Evolutionary conservation across 352 stramenopile species (phyloP), one percentile per base, ranked within the genome.

Genomic region (Albugo candida): DNA sequence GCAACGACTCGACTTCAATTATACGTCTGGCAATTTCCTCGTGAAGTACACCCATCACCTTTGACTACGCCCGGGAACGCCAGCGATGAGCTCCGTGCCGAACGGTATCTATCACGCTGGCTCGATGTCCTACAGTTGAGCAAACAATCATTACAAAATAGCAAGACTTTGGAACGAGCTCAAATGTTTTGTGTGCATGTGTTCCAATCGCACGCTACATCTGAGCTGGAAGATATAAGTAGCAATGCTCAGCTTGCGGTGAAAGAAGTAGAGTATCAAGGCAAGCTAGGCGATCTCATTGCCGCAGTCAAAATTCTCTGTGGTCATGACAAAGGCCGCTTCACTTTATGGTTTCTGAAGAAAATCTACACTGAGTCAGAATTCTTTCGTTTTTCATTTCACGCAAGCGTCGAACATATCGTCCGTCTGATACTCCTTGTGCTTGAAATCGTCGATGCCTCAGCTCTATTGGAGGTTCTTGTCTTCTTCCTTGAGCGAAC

Each of bases 241-340:
- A 57, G 72, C 39, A 67, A 46, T 31, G 79, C 47, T 45, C 65
- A 43, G 8, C 17, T 24, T 43, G 38, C 8, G 8, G 52, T 76
- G 54, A 78, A 73, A 27, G 76, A 88, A 53, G 66, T 84, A 12
- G 76, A 88, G 18, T 88, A 88, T 40, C 76, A 85, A 50, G 71
- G 71, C 36, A 85, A 83, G 50, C 70, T 92, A 1, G 66, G 73
- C 16, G 78, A 92, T 48, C 60, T 92, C 13, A 69, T 87, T 12
- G 86, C 73, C 27, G 70, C 73, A 18, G 73, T 92, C 17, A 92
- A 92, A 55, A 88, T 69, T 0, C 83, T 92, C 67, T 87, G 75
- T 27, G 75, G 73, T 0, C 71, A 92, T 46, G 78, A 92, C 55
- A 92, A 88, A 58, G 74, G 74, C 14, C 68, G 78, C 8, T 87